These are phyloP conservation scores for Pneumocystis sp. DNA, from an alignment of 1,139 yeast species.

Conservation along the genomic window DNA sequence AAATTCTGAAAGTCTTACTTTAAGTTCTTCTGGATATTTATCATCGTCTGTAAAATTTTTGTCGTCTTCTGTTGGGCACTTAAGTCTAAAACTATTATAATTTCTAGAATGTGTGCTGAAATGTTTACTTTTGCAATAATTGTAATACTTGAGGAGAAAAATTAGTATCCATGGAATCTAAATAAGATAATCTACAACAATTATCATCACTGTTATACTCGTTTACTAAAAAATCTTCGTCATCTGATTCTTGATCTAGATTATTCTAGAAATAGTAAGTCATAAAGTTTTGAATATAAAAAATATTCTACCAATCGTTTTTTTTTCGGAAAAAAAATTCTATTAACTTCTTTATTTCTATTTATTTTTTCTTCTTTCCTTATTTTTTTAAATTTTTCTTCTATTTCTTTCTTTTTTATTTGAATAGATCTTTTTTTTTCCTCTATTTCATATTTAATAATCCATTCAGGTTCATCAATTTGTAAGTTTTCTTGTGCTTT, in stretches of 20 bases:
- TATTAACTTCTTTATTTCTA: constrained; percentile 8
- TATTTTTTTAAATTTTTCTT: constrained; percentile 25
- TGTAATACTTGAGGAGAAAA: constrained; percentile 9
- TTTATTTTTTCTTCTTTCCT: constrained; percentile 16
- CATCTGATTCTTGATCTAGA: background rate
- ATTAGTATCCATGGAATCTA: background rate
- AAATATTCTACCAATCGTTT: background rate
- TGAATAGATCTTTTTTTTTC: constrained; percentile 22
- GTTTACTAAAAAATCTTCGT: background rate
- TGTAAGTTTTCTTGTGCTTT: background rate
- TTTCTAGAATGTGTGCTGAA: background rate
- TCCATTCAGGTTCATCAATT: constrained; percentile 25
- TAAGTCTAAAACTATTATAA: background rate
- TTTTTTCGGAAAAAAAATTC: background rate
- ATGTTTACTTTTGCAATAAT: constrained; percentile 5
- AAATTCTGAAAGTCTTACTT: constrained; percentile 1
- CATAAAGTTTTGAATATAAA: background rate
- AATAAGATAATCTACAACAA: background rate
- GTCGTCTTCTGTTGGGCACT: background rate
- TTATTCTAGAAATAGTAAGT: background rate
- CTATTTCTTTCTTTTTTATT: constrained; percentile 27
- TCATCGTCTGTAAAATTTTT: constrained; percentile 8
- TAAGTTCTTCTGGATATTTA: constrained; percentile 9
- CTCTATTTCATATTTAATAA: constrained; percentile 22
- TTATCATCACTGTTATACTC: background rate